Conservation (phyloP, 805 yeast genomes). For the Saccharomycopsis schoenii region DNA sequence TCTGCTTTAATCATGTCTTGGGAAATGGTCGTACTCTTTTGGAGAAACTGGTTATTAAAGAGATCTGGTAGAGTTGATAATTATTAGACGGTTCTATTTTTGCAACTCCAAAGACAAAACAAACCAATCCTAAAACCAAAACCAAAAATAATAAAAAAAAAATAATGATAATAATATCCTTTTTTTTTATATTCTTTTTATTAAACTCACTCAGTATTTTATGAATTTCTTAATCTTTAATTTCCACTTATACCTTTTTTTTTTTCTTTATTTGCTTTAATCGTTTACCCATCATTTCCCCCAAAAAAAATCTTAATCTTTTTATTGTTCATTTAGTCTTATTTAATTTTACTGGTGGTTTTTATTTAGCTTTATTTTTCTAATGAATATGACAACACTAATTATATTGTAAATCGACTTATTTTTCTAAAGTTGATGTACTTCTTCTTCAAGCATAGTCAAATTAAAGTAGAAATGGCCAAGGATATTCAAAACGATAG, state of each 20-base stretch:
- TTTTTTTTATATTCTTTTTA: neutral
- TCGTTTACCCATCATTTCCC: neutral
- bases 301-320: neutral
- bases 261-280: neutral
- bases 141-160: neutral
- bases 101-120: neutral
- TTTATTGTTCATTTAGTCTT: neutral
- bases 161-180: neutral
- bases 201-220: neutral
- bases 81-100: neutral
- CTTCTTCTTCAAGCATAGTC: too few species aligned
- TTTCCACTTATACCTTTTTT: neutral
- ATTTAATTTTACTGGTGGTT: neutral
- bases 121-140: neutral
- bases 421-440: neutral
- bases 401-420: neutral
- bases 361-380: neutral
- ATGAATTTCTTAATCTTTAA: neutral
- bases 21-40: slow-evolving; percentile 62
- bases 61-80: neutral
- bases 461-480: too few species aligned
- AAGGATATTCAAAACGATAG: too few species aligned
- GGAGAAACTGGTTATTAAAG: slow-evolving; percentile 33
- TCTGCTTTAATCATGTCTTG: slow-evolving; percentile 78
- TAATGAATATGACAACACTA: neutral